Percentiles rank a stretch among this genome's conserved stretches.
Evolutionary conservation across 805 yeast genomes (phyloP).

Genomic region (Starmerella sirachaensis): DNA sequence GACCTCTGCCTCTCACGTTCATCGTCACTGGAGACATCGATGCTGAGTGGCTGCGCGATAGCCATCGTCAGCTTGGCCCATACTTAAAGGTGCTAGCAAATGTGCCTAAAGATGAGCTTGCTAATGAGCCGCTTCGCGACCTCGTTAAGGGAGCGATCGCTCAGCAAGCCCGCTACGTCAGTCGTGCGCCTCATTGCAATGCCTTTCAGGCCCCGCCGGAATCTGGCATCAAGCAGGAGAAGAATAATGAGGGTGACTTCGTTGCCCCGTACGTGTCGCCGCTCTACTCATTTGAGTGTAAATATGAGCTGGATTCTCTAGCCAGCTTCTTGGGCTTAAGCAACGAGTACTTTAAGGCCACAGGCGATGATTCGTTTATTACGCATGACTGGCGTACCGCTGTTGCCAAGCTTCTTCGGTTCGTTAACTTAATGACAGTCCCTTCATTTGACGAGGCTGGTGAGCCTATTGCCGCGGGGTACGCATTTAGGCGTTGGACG

Average conservation of each 20-base stretch:
- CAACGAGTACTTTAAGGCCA: conserved; percentile 52
- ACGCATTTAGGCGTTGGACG: conserved; percentile 63
- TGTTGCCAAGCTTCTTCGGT: conserved; percentile 37
- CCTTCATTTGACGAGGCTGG: conserved; percentile 41
- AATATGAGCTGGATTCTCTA: conserved; percentile 75
- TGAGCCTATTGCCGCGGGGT: conserved; percentile 37
- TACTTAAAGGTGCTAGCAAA: conserved; percentile 49
- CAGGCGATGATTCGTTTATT: conserved; percentile 34
- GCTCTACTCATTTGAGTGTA: conserved; percentile 70
- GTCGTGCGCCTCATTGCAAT: conserved; percentile 67
- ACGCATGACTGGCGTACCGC: conserved; percentile 49
- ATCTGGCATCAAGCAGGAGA: conserved; percentile 19
- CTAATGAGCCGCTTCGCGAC: conserved; percentile 30
- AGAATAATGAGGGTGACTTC: conserved; percentile 33
- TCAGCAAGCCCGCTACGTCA: conserved; percentile 58
- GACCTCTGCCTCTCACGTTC: conserved; percentile 45
- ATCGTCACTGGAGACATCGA: conserved; percentile 86
- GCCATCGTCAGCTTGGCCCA: conserved; percentile 69
- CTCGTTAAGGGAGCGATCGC: conserved; percentile 67
- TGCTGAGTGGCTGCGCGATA: conserved; percentile 87
- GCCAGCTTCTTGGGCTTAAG: conserved; percentile 70
- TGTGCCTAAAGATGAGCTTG: conserved; percentile 30
- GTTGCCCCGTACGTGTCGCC: conserved; percentile 65
- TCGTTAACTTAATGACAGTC: conserved; percentile 9
- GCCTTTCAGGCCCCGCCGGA: conserved; percentile 77